Percentiles rank a stretch among this genome's conserved stretches.
These are phyloP conservation scores for Zangia roseola DNA, from an alignment of 768 basidiomycete genomes.

Conservation along the genomic window DNA sequence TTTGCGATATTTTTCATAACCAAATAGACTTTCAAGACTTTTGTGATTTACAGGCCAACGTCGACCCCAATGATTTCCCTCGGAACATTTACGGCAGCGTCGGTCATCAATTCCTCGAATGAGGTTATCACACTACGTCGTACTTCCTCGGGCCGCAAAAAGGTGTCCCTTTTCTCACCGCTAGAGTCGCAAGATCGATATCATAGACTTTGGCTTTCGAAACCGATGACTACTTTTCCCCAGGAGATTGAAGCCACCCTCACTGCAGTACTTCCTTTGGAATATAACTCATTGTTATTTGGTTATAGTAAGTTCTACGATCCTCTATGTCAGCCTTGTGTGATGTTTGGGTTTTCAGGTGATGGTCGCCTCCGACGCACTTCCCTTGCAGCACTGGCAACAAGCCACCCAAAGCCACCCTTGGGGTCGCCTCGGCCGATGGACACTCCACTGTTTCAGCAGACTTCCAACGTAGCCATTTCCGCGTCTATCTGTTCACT, in stretches of 20 bases:
- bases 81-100: not conserved
- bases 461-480: conserved; percentile 47
- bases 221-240: not conserved
- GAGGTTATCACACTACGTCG: conserved; percentile 20
- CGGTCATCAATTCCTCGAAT: conserved; percentile 8
- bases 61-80: conserved; percentile 10
- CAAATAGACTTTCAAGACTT: conserved; percentile 7
- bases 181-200: conserved; percentile 7
- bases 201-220: conserved; percentile 24
- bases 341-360: conserved; percentile 32
- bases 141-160: conserved; percentile 18
- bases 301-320: conserved; percentile 54
- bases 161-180: conserved; percentile 14
- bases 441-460: conserved; percentile 23
- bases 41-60: conserved; percentile 11
- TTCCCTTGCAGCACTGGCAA: conserved; percentile 40
- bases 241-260: conserved; percentile 17
- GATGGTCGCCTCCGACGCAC: conserved; percentile 53
- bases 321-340: not conserved
- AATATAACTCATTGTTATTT: conserved; percentile 54
- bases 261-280: conserved; percentile 52
- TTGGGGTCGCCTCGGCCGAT: conserved; percentile 1
- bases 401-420: not conserved
- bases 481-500: conserved; percentile 45
- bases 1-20: not conserved